Evolutionary conservation across 1,284 basidiomycete species (phyloP), one percentile per base, ranked within the genome.

Genomic region (Mycena citricolor): DNA sequence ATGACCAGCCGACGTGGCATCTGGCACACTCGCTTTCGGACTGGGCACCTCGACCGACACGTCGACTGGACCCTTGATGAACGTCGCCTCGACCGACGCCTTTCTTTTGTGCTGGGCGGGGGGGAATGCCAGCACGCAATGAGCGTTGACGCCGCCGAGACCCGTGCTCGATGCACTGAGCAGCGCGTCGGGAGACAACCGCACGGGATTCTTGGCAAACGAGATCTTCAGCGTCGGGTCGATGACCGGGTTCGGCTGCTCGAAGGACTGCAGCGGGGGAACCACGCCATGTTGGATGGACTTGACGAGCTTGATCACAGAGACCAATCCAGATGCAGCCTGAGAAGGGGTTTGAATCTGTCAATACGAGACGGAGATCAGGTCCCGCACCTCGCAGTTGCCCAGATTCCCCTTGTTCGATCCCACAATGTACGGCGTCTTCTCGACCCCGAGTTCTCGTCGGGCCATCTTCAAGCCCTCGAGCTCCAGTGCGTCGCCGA

Each of bases 361-460:
- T 8, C 33, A n/a, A n/a, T n/a, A n/a, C 19, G 6, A 8, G 11
- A 17, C 6, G 19, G 19, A 7, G 11, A 17, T 19, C 8, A 35
- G 19, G 11, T 7, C 19, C 7, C 33, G 12, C 8, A 35, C 33
- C 19, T 35, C 33, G 33, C 12, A 19, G 24, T 35, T 35, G 10
- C 33, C 33, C 17, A 35, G 10, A 22, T 35, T 35, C 11, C 33
- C 33, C 17, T 35, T 35, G 19, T 35, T 35, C 11, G 33, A 35
- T 6, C 33, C 33, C 12, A 17, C 33, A 21, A 14, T 35, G 16
- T 35, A 35, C 7, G 7, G 7, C 8, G 17, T 14, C 16, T 35
- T 6, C 12, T 22, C 19, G 19, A 14, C 33, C 19, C 33, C 33
- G 6, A 35, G 33, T 17, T 16, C 33, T 5, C 8, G 20, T 8